Evolutionary conservation across 2,329 filamentous ascomycete genomes (phyloP).

Genomic region (Coniochaeta sp.): DNA sequence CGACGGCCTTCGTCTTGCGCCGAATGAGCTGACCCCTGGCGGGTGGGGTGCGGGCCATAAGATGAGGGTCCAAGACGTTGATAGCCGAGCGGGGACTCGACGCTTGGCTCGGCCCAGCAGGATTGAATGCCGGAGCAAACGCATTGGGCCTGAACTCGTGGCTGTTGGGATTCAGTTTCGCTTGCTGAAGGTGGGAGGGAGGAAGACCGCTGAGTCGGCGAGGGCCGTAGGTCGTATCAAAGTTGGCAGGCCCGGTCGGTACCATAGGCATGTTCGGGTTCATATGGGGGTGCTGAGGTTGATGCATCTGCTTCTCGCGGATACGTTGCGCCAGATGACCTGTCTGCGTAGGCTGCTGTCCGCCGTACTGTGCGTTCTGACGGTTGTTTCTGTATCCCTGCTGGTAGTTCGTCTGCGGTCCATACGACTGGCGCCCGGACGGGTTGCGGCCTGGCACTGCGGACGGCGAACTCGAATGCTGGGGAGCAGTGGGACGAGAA

Average conservation of each 20-base stretch:
- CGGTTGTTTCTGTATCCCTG: constrained; percentile 43
- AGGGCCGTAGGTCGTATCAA: constrained; percentile 45
- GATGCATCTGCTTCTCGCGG: constrained; percentile 42
- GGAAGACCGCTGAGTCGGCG: constrained; percentile 45
- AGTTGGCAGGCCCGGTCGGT: constrained; percentile 61
- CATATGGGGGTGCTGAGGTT: constrained; percentile 26
- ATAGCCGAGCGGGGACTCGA: constrained; percentile 65
- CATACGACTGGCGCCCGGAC: constrained; percentile 40
- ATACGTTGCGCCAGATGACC: constrained; percentile 44
- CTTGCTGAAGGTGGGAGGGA: constrained; percentile 37
- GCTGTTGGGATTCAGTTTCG: constrained; percentile 58
- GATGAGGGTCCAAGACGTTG: constrained; percentile 35
- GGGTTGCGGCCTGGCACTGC: constrained; percentile 35
- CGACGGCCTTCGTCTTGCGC: constrained; percentile 66
- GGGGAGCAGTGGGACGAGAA: constrained; percentile 25
- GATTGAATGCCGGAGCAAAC: constrained; percentile 74
- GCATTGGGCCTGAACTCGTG: constrained; percentile 82
- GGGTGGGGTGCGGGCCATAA: constrained; percentile 26
- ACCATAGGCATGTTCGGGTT: constrained; percentile 44
- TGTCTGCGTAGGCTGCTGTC: constrained; percentile 31
- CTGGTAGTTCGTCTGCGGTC: constrained; percentile 35
- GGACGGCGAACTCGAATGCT: constrained; percentile 21
- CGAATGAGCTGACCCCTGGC: constrained; percentile 47
- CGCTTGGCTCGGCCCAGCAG: constrained; percentile 57
- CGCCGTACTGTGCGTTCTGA: constrained; percentile 32